Percentiles rank a stretch among this genome's conserved stretches.
phyloP scores from a whole-genome alignment of 129 eudicot species.

The Daucus carota region DNA sequence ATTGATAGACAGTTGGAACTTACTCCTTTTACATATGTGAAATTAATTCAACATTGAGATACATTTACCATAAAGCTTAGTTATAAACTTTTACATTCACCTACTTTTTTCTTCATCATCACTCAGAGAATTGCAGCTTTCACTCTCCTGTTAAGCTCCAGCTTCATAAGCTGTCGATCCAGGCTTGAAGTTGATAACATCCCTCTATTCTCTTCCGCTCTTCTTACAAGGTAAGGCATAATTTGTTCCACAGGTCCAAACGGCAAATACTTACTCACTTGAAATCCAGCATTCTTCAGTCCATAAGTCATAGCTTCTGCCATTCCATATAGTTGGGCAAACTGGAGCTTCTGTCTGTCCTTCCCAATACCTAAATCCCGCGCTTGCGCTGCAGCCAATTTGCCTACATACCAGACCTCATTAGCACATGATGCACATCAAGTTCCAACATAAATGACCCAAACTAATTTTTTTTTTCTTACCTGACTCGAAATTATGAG shows the following conservation, averaged over 20 bases:
- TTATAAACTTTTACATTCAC: neutral
- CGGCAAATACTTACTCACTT: constrained; percentile 84
- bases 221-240: constrained; percentile 79
- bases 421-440: constrained; percentile 11
- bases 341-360: constrained; percentile 55
- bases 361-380: constrained; percentile 56
- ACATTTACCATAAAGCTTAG: neutral
- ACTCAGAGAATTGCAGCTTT: constrained; percentile 27
- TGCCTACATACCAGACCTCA: constrained; percentile 37
- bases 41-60: neutral
- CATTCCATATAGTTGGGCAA: constrained; percentile 97
- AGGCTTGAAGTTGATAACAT: constrained; percentile 55
- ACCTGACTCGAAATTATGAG: constrained; percentile 97
- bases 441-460: neutral
- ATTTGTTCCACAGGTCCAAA: constrained; percentile 88
- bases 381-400: constrained; percentile 67
- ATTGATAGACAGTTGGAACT: neutral
- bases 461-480: neutral
- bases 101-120: neutral
- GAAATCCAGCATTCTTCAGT: constrained; percentile 76
- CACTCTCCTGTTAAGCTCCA: constrained; percentile 69
- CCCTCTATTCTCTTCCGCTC: constrained; percentile 97
- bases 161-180: constrained; percentile 72
- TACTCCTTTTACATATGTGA: neutral
- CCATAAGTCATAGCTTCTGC: constrained; percentile 75